Base-by-base conservation (phyloP, 1,284 basidiomycete genomes). In the Dichomitus squalens region DNA sequence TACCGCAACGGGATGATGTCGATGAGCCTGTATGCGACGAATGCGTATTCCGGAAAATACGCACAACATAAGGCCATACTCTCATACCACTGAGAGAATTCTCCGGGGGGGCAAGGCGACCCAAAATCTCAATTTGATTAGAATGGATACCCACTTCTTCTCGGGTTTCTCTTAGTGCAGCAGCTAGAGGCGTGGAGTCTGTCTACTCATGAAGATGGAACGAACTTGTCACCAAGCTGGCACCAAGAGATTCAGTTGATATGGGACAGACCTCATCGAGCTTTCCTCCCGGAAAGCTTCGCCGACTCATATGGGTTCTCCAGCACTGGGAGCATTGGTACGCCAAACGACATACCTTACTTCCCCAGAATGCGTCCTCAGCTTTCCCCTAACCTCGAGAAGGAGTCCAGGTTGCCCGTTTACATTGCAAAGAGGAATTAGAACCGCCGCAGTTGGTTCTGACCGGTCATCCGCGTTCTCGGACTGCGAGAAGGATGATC, bases 211-310 rank as follows among this genome's bases (percentile, higher is more conserved):
- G 18, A 9, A 9, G 12, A 20, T 39, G 40, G 25, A 41, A 41
- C 21, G 14, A 2, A 20, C 16, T 6, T 41, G n/a, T 5, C 25
- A 14, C 20, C 7, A 23, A 21, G 39, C 20, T 12, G 39, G n/a
- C 20, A n/a, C 20, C 4, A 40, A 11, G 14, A 33, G 31, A 33
- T 33, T 6, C 7, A 33, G 6, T 7, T 33, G n/a, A 33, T 33
- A 33, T 33, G 12, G 7, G 12, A 74, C 77, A 48, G 64, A 85
- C 85, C 59, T 83, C 71, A 68, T 92, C 90, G 34, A 86, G 79
- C 57, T 79, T 78, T 11, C 91, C 90, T n/a, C 91, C 90, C 34
- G 90, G 89, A 73, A 91, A 92, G 76, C 90, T 92, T 66, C n/a
- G 36, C 25, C 36, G 20, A 27, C 31, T 34, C 33, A 16, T 20